These are phyloP conservation scores for Tremellales sp. DNA, from an alignment of 1,284 basidiomycete species.

Conservation along the genomic window DNA sequence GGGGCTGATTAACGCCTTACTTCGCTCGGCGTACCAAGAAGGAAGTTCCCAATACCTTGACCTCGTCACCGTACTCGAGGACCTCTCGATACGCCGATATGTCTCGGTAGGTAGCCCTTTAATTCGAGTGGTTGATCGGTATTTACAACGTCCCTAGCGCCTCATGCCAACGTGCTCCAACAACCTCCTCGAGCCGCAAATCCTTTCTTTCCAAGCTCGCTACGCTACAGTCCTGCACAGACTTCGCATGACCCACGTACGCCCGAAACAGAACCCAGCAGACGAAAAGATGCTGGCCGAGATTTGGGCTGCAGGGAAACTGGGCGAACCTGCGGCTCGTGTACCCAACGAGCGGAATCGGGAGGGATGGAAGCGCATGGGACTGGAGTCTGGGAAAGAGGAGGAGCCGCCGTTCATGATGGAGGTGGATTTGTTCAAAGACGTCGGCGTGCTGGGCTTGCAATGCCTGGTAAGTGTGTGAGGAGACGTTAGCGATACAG, in stretches of 20 bases:
- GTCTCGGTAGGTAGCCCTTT: conserved; percentile 73
- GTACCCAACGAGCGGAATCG: conserved; percentile 21
- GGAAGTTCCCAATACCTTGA: conserved; percentile 32
- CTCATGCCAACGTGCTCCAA: conserved; percentile 71
- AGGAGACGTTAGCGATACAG: background rate
- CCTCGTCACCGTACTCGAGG: conserved; percentile 56
- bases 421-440: conserved; percentile 77
- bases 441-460: conserved; percentile 78
- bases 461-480: conserved; percentile 66
- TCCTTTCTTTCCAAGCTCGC: conserved; percentile 88
- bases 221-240: conserved; percentile 75
- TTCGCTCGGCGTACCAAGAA: conserved; percentile 37
- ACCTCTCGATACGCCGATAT: conserved; percentile 73
- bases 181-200: conserved; percentile 73
- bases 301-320: conserved; percentile 61
- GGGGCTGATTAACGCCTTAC: conserved; percentile 77
- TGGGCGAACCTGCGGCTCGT: conserved; percentile 16
- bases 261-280: conserved; percentile 60
- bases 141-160: conserved; percentile 54
- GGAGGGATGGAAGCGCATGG: conserved; percentile 51
- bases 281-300: conserved; percentile 64
- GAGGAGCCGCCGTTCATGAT: conserved; percentile 68
- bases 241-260: conserved; percentile 72
- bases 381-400: conserved; percentile 46
- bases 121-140: too few relatives aligned